Base-by-base conservation (phyloP, 2,329 filamentous ascomycete species). In the Nemania serpens region DNA sequence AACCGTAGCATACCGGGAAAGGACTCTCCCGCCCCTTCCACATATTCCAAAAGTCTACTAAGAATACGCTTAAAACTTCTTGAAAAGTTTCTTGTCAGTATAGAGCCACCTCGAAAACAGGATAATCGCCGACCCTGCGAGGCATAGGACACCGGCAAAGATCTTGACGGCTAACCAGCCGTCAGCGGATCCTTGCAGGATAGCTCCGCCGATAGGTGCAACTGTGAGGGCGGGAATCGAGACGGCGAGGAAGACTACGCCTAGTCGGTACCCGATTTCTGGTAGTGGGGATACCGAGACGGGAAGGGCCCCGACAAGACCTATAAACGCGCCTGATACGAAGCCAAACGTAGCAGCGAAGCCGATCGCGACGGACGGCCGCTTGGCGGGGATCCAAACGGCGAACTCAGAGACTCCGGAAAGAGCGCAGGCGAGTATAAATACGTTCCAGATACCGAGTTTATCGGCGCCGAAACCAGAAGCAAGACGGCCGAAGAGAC, bases 371-470 rank as follows among this genome's bases (percentile, higher is more conserved):
- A 51, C 41, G 2, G 36, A 51, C 3, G 48, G 48, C 13, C 1
- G 5, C 18, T 39, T 55, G 10, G 52, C 52, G 5, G 52, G 52
- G n/a, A 55, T 55, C 52, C 52, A 55, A 33, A 48, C 13, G 15
- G 52, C 52, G 2, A 55, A 15, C 22, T 55, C 42, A 5, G 52
- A 15, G 20, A 55, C n/a, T 2, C 52, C 52, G 3, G 43, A 55
- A 20, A 55, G 52, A 17, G 9, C 33, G 17, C 52, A 55, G 20
- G 52, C 52, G 22, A 55, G 42, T 15, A 48, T 33, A 12, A 48
- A 55, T 1, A 55, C 20, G n/a, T 55, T 55, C 52, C 52, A 55
- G 13, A 55, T 47, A 11, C 43, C 52, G 9, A 55, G 6, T 29
- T n/a, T 48, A 11, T 55, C 52, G 11, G 34, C 52, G 11, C 33